Evolutionary conservation across 1,139 yeast species (phyloP), one percentile per base, ranked within the genome.

Genomic region (Nakaseomyces bracarensis): DNA sequence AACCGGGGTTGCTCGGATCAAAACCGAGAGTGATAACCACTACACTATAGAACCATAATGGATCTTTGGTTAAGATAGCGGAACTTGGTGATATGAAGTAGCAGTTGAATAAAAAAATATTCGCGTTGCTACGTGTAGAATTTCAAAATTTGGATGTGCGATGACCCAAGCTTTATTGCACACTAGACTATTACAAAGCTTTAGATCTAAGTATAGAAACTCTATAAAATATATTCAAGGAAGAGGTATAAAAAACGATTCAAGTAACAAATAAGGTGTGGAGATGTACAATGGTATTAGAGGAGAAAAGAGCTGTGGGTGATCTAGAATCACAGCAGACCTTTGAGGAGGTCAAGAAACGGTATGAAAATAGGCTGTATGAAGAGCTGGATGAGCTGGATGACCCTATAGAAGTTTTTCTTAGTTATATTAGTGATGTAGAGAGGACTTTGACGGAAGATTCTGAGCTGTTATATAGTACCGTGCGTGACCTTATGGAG

Each of bases 1-100:
- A 82, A 81, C 89, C 82, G 89, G 86, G 86, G 89, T 82, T 78
- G 77, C 72, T 68, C 79, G 87, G 86, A 79, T 72, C 78, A 74
- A 71, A 73, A 73, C 77, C 78, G 75, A 72, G 68, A 68, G 78
- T 73, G 77, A 73, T 73, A 70, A 73, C 78, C 77, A 72, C 77
- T 73, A 73, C 77, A 73, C 77, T 72, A 73, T 72, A 72, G 33
- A 39, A 39, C 41, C 41, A 35, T 33, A 33, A 7, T 30, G 13
- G 34, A 18, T 30, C 25, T 22, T n/a, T n/a, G n/a, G n/a, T n/a
- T n/a, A n/a, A n/a, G n/a, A n/a, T n/a, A n/a, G n/a, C n/a, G n/a
- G n/a, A n/a, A n/a, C n/a, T n/a, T n/a, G n/a, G n/a, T n/a, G n/a
- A n/a, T n/a, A n/a, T n/a, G n/a, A n/a, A n/a, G n/a, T n/a, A n/a